Evolutionary conservation across 2,329 filamentous ascomycete genomes (phyloP), one percentile per base, ranked within the genome.

Genomic region (Albophoma yamanashiensis): DNA sequence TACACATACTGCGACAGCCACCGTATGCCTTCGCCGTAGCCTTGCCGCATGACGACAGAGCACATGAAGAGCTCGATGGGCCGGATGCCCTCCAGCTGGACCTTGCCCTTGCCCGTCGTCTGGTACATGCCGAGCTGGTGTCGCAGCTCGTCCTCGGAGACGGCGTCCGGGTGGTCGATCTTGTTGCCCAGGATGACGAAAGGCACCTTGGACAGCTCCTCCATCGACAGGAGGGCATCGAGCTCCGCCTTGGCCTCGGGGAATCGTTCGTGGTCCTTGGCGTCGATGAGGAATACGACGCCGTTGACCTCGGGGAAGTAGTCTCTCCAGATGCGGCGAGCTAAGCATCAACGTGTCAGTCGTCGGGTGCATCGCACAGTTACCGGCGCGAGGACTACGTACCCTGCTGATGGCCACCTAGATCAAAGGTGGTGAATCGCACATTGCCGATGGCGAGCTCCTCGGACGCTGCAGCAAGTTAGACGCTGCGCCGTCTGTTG

Each of bases 21-120:
- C 79, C 91, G 86, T 76, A 96, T 93, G 69, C 84, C 92, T 69
- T 96, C 92, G 59, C 91, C 91, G 75, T 96, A 96, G 66, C 89
- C 94, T 82, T 97, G 93, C 76, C 93, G 86, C 91, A 97, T 96
- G 64, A 97, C 93, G 67, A 97, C 92, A 69, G 91, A 96, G 84
- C 92, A 97, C 94, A 99, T 96, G 78, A 97, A 97, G 64, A 97
- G 85, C 83, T 99, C 94, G 71, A 99, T 93, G 31, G 92, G 91
- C 68, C 92, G 83, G 76, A 96, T 96, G 40, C 91, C 91, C 80
- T 96, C 92, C 67, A 94, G 82, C 64, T 89, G 90, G 64, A 95
- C 88, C 83, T 95, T 96, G 76, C 92, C 92, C 84, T 97, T 96
- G 70, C 92, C 92, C 63, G 91, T 96, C 60, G 92, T 96, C 78